Percentiles rank a stretch among this genome's conserved stretches.
Evolutionary conservation across 345 rosid genomes (phyloP).

Genomic region (Camelina hispida): DNA sequence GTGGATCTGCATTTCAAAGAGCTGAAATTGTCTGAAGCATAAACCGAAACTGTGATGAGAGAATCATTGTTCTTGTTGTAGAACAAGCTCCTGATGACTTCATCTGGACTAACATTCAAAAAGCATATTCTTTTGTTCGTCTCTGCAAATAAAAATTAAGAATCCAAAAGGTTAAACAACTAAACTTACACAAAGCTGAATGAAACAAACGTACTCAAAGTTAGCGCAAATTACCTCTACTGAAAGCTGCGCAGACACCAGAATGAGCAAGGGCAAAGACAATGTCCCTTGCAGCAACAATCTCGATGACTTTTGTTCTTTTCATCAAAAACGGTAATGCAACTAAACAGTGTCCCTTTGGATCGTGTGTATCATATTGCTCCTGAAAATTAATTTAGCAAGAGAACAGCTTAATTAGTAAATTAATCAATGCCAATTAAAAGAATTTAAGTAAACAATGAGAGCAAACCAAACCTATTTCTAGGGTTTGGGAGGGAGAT

Average conservation of each 20-base stretch:
- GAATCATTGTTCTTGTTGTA: constrained; percentile 97
- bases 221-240: constrained; percentile 64
- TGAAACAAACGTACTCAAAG: background rate
- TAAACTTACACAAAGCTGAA: constrained; percentile 9
- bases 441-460: background rate
- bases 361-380: constrained; percentile 97
- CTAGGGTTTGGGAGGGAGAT: constrained; percentile 34
- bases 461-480: background rate
- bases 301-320: constrained; percentile 90
- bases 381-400: too few species aligned
- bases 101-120: constrained; percentile 88
- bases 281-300: constrained; percentile 91
- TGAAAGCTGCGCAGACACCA: constrained; percentile 95
- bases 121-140: constrained; percentile 85
- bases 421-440: background rate
- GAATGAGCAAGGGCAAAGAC: constrained; percentile 97
- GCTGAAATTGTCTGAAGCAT: constrained; percentile 93
- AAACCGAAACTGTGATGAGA: constrained; percentile 94
- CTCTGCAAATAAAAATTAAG: constrained; percentile 52
- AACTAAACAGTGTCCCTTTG: constrained; percentile 77
- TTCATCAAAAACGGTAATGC: constrained; percentile 89
- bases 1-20: constrained; percentile 98
- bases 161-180: constrained; percentile 3
- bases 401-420: too few species aligned
- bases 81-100: constrained; percentile 87